Conservation (phyloP, 345 rosid species). For the Aquilaria sinensis region DNA sequence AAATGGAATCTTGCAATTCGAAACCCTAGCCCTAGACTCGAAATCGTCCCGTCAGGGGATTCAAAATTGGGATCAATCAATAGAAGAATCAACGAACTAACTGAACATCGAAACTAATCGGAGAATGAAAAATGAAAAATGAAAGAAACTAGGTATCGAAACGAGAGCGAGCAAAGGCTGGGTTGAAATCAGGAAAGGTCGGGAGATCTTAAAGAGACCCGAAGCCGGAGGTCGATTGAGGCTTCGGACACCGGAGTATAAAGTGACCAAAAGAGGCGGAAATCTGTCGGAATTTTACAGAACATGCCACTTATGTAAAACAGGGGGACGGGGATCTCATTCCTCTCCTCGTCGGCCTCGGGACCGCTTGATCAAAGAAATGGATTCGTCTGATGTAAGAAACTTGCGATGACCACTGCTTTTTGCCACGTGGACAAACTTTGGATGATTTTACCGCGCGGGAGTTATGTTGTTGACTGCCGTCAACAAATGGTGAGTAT, state of each 20-base stretch:
- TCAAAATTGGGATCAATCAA: conserved; percentile 13
- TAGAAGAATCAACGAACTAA: conserved; percentile 13
- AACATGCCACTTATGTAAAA: conserved; percentile 7
- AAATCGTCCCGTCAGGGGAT: neutral
- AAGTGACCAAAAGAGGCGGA: conserved; percentile 19
- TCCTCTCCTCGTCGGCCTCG: no score
- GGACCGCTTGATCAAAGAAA: no score
- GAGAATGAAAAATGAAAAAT: neutral
- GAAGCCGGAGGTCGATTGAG: conserved; percentile 6
- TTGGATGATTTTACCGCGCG: no score
- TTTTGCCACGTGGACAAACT: no score
- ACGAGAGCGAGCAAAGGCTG: neutral
- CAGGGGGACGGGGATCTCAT: no score
- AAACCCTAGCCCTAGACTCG: conserved; percentile 41
- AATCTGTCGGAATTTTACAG: conserved; percentile 13
- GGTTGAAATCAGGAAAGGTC: conserved; percentile 4
- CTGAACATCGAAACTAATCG: neutral
- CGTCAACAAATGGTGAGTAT: no score
- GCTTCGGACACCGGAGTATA: neutral
- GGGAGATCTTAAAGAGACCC: conserved; percentile 16
- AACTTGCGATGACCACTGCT: no score
- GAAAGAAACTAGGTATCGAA: conserved; percentile 2
- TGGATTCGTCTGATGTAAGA: no score
- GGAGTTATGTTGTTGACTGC: no score
- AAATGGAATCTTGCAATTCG: neutral